Percentiles rank a stretch among this genome's conserved stretches.
These are phyloP conservation scores for Aspergillus caelatus DNA, from an alignment of 2,329 filamentous ascomycete species.

Conservation along the genomic window DNA sequence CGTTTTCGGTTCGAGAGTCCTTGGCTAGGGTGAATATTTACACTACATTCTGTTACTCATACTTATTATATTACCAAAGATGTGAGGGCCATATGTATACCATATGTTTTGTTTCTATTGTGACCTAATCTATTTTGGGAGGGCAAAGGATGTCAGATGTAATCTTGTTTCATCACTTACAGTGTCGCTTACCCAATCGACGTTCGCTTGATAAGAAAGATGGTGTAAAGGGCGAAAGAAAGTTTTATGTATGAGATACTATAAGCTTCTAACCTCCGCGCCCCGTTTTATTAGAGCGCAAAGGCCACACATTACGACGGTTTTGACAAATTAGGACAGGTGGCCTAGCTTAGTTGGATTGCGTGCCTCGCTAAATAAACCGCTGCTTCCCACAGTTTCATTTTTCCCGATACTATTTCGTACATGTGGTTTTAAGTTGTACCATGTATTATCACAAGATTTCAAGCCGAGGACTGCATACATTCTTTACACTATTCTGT, in stretches of 20 bases:
- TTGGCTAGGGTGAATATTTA: constrained; percentile 8
- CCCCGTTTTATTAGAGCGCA: constrained; percentile 1
- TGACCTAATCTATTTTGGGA: neutral
- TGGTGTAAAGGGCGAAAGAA: neutral
- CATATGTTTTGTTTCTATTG: neutral
- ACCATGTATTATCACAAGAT: constrained; percentile 1
- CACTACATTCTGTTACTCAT: neutral
- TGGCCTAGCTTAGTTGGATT: constrained; percentile 14
- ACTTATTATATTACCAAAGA: neutral
- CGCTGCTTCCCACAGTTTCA: neutral
- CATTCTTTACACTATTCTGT: neutral
- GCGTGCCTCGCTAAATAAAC: constrained; percentile 9
- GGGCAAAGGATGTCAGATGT: neutral
- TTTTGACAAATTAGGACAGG: neutral
- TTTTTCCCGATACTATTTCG: constrained; percentile 1
- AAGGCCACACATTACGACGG: neutral
- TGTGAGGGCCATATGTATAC: neutral
- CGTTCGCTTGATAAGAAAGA: neutral
- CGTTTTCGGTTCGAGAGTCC: constrained; percentile 12
- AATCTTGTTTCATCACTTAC: neutral
- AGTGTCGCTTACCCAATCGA: neutral
- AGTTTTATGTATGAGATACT: constrained; percentile 3
- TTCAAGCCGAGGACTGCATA: neutral
- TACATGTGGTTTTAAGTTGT: constrained; percentile 1
- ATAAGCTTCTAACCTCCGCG: constrained; percentile 5